Percentiles rank a stretch among this genome's conserved stretches.
phyloP scores from a whole-genome alignment of 805 yeast genomes.

The Novakomyces olei region DNA sequence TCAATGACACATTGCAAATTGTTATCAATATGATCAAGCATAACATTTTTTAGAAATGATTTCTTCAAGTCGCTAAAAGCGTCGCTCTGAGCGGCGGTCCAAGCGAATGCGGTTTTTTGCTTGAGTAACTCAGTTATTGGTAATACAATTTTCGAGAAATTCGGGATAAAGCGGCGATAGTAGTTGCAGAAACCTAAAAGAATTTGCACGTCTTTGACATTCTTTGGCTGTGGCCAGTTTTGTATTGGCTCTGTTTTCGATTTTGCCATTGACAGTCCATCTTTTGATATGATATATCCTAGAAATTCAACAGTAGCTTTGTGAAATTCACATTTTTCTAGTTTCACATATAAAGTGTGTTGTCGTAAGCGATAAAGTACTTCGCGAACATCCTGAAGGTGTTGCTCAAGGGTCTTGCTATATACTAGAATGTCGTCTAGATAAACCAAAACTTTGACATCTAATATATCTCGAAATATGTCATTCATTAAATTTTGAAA shows the following conservation, averaged over 20 bases:
- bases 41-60: not conserved
- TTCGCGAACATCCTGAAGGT: not conserved
- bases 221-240: constrained; percentile 7
- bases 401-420: constrained; percentile 3
- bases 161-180: not conserved
- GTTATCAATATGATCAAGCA: not conserved
- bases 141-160: not conserved
- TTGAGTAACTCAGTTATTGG: not conserved
- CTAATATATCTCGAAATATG: constrained; percentile 5
- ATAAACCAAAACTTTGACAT: constrained; percentile 8
- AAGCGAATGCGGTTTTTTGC: constrained; percentile 4
- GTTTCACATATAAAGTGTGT: constrained; percentile 6
- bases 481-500: constrained; percentile 9
- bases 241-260: constrained; percentile 1
- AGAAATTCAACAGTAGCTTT: constrained; percentile 4
- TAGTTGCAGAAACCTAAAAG: constrained; percentile 3
- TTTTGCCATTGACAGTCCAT: constrained; percentile 6
- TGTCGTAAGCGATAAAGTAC: constrained; percentile 2
- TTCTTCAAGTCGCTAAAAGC: no score
- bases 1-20: not conserved
- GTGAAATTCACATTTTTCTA: constrained; percentile 7
- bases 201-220: constrained; percentile 3
- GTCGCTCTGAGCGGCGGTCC: no score
- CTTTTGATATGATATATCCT: constrained; percentile 3
- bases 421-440: constrained; percentile 10